Evolutionary conservation across 23 red algal species (phyloP).

Genomic region (Chondrus crispus): DNA sequence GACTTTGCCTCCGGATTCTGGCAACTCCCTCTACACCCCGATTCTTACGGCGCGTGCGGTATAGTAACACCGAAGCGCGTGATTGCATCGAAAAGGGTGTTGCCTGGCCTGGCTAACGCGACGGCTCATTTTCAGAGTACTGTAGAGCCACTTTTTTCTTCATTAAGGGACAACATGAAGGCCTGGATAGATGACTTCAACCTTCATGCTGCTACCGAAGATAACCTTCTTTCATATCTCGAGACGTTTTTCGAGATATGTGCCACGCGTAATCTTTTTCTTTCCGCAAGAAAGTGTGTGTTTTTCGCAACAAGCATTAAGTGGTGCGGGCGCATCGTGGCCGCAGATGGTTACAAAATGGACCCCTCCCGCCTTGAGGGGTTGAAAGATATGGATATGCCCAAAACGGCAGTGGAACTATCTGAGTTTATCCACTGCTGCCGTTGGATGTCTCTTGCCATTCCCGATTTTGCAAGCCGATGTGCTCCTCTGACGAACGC

Average conservation of each 20-base stretch:
- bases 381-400: not conserved
- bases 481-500: not conserved
- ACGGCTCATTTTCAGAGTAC: not conserved
- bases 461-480: not conserved
- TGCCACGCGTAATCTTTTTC: not conserved
- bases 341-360: not conserved
- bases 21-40: not conserved
- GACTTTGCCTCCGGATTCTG: not conserved
- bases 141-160: not conserved
- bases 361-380: not conserved
- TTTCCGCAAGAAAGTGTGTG: not conserved
- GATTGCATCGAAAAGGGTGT: not conserved
- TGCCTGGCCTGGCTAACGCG: not conserved
- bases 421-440: conserved; percentile 5
- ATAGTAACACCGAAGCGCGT: not conserved
- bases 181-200: conserved; percentile 39
- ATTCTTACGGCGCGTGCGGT: not conserved
- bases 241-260: not conserved
- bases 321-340: not conserved
- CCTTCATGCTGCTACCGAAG: not conserved
- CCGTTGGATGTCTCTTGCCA: conserved; percentile 1
- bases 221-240: not conserved
- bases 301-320: not conserved
- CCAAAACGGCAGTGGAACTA: not conserved
- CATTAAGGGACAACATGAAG: not conserved